Base-by-base conservation (phyloP, 441 rosid species). In the Mallotus repandus region DNA sequence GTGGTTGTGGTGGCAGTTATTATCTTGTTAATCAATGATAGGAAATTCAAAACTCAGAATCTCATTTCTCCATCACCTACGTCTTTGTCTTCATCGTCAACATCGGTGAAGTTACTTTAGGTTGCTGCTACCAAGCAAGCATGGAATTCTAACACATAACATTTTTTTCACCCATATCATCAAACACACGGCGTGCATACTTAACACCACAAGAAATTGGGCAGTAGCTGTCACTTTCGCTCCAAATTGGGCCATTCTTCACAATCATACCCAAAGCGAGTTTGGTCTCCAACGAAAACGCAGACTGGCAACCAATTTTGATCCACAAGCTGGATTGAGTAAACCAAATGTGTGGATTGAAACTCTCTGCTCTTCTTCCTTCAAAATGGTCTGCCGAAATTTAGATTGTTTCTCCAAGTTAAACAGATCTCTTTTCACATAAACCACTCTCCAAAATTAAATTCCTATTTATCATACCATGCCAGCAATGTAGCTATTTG, bases 291-390 rank as follows among this genome's bases (percentile, higher is more conserved):
- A 69, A 4, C 68, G 11, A n/a, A 49, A 73, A 43, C 4, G 49
- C n/a, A 73, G 77, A 72, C 78, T 71, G n/a, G 50, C 49, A 12
- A 9, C 79, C 21, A 52, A 9, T 48, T 67, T 66, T 70, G 78
- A 29, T 76, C 83, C 82, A 77, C 83, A 72, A 70, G 68, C 65
- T 21, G 58, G 13, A 64, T 21, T 63, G 19, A 5, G 50, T 25
- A 35, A 38, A 32, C 35, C 35, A 72, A 79, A 88, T 77, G 81
- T 78, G 94, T 88, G 92, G 89, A 86, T 18, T 54, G 57, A n/a
- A 54, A 16, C 57, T 18, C 57, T 72, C 80, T 66, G 56, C 61
- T 49, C 48, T 72, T 68, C 22, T 52, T 63, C 32, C 72, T 13
- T 56, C 43, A 71, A 67, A 73, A 53, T 48, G 82, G 77, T 82